phyloP scores from a whole-genome alignment of 768 basidiomycete species.

The Guyanaporus albipodus region DNA sequence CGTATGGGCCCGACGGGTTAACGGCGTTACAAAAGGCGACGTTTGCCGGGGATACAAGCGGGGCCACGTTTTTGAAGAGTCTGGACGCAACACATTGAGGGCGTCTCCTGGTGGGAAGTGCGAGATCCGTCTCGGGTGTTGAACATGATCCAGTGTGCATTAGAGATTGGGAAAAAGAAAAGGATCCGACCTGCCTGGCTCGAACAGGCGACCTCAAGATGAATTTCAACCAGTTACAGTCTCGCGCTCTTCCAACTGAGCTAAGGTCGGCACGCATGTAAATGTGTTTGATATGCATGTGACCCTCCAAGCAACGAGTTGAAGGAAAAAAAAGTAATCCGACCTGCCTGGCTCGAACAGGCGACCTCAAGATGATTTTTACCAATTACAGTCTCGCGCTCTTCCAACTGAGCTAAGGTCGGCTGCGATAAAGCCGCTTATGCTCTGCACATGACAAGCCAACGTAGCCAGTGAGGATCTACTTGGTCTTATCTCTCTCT shows the following conservation, averaged over 20 bases:
- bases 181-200: slow-evolving; percentile 37
- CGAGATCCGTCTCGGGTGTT: too few relatives aligned
- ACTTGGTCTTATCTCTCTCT: too few relatives aligned
- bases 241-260: slow-evolving; percentile 51
- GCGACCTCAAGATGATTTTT: slow-evolving; percentile 39
- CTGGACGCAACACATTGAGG: slow-evolving; percentile 22
- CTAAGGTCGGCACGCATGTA: slow-evolving; percentile 19
- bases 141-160: neutral
- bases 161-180: neutral
- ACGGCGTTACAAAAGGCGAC: slow-evolving; percentile 25
- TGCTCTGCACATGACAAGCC: neutral
- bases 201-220: slow-evolving; percentile 46
- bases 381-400: slow-evolving; percentile 45
- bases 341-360: slow-evolving; percentile 43
- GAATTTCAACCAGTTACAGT: slow-evolving; percentile 36
- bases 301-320: too few relatives aligned
- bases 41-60: slow-evolving; percentile 17
- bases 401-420: slow-evolving; percentile 45
- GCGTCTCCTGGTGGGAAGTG: too few relatives aligned
- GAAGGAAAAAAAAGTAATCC: slow-evolving; percentile 25
- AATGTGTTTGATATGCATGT: neutral
- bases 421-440: neutral
- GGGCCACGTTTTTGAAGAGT: slow-evolving; percentile 18
- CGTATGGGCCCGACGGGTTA: slow-evolving; percentile 15
- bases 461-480: too few relatives aligned